phyloP scores from a whole-genome alignment of 805 yeast species.

The Wickerhamomyces strasburgensis region DNA sequence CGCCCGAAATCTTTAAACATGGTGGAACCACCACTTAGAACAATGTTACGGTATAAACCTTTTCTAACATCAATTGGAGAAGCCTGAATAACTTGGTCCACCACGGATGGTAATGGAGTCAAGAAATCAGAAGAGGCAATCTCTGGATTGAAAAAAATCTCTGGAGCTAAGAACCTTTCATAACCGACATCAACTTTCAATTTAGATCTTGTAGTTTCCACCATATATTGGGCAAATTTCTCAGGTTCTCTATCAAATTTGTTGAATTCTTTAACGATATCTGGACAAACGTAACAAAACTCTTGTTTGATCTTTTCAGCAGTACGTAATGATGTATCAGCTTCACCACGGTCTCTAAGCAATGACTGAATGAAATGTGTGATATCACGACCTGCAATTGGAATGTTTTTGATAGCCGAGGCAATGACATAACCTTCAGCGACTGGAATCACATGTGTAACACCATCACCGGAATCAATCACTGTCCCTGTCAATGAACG shows the following conservation, averaged over 20 bases:
- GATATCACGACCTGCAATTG: constrained; percentile 98
- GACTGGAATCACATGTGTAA: constrained; percentile 97
- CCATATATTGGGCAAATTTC: constrained; percentile 87
- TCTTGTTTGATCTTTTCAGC: constrained; percentile 97
- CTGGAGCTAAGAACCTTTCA: constrained; percentile 98
- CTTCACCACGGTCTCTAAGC: constrained; percentile 95
- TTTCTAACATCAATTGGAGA: constrained; percentile 98
- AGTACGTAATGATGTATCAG: constrained; percentile 87
- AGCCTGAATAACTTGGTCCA: constrained; percentile 90
- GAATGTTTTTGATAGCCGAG: constrained; percentile 93
- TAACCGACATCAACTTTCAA: constrained; percentile 89
- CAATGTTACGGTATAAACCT: constrained; percentile 92
- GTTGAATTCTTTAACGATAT: constrained; percentile 92
- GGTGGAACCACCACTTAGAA: constrained; percentile 94
- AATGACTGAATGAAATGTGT: constrained; percentile 89
- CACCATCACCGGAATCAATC: constrained; percentile 98
- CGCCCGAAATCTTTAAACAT: constrained; percentile 99
- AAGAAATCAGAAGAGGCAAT: constrained; percentile 92
- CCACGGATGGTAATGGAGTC: constrained; percentile 94
- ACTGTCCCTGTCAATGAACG: constrained; percentile 97
- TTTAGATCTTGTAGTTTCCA: constrained; percentile 65
- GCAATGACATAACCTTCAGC: constrained; percentile 99
- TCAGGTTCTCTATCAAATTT: constrained; percentile 93
- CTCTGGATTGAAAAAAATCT: constrained; percentile 96
- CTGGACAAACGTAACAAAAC: constrained; percentile 96